These are phyloP conservation scores for Xylariaceae sp. DNA, from an alignment of 2,329 filamentous ascomycete genomes.

Conservation along the genomic window DNA sequence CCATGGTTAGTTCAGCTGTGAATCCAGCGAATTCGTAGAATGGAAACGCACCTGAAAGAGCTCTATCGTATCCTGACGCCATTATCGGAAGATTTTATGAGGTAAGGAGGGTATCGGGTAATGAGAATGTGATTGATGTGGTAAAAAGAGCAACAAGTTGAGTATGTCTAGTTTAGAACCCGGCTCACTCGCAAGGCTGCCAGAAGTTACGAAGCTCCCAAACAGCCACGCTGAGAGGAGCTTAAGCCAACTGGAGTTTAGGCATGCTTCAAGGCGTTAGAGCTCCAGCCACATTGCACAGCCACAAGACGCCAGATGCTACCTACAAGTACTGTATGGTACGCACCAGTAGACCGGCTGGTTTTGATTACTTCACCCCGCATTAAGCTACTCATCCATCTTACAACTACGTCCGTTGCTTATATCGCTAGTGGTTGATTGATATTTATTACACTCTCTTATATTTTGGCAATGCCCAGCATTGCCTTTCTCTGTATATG, in stretches of 20 bases:
- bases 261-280: neutral
- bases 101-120: conserved; percentile 17
- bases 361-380: too few species aligned
- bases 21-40: conserved; percentile 38
- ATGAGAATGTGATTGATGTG: conserved; percentile 1
- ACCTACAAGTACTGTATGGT: neutral
- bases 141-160: conserved; percentile 18
- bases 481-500: too few species aligned
- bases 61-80: conserved; percentile 98
- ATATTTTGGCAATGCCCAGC: too few species aligned
- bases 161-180: conserved; percentile 14
- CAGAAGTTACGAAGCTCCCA: conserved; percentile 39
- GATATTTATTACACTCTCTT: too few species aligned
- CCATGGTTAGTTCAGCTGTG: conserved; percentile 49
- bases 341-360: neutral
- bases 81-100: conserved; percentile 49
- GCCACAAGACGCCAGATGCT: too few species aligned
- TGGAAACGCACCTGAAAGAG: conserved; percentile 82
- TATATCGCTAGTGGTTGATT: too few species aligned
- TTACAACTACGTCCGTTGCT: too few species aligned
- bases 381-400: too few species aligned
- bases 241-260: conserved; percentile 24
- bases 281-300: conserved; percentile 30
- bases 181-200: conserved; percentile 35
- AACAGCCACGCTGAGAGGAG: conserved; percentile 21